Evolutionary conservation across 352 stramenopile genomes (phyloP), one percentile per base, ranked within the genome.

Genomic region (Globisporangium perplexum): DNA sequence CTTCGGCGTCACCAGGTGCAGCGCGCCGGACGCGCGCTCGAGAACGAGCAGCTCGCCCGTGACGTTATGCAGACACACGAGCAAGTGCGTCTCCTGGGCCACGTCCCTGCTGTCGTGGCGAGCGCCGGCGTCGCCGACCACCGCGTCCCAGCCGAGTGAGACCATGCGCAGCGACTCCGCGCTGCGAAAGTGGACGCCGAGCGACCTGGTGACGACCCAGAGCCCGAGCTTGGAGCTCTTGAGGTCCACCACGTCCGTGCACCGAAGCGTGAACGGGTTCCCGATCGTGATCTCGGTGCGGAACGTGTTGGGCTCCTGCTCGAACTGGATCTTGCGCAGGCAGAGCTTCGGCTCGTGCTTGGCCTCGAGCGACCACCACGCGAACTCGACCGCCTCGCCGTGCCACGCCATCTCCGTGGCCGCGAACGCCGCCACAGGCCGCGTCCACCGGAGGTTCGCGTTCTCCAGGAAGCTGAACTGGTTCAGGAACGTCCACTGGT

Each of bases 401-500:
- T 66, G 41, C 45, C 68, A 75, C 17, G 71, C 58, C 24, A 74
- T 72, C 33, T 73, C 62, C 0, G 53, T 66, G 15, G 74, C 73
- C 20, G 77, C 74, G 67, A 91, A 91, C 4, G 67, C 62, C 24
- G 68, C 60, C 14, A 93, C 78, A 0, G 83, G 83, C 35, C 69
- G 68, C 2, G 78, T 93, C 83, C 78, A 91, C 61, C 84, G 74
- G n/a, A 93, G 64, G 50, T 91, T 93, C 5, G 78, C 72, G 57
- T 93, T 91, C 51, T 86, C 72, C 18, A 93, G 59, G 38, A 93
- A 90, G 58, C 76, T 86, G 48, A 93, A 80, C 33, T 70, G 65
- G 60, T 93, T 95, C 15, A 93, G 58, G 68, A 86, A 95, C 11
- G 76, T 83, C 85, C 83, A 95, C 50, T 83, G 74, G 50, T 82